phyloP scores from a whole-genome alignment of 169 alveolate genomes.

The Eimeria mitis region DNA sequence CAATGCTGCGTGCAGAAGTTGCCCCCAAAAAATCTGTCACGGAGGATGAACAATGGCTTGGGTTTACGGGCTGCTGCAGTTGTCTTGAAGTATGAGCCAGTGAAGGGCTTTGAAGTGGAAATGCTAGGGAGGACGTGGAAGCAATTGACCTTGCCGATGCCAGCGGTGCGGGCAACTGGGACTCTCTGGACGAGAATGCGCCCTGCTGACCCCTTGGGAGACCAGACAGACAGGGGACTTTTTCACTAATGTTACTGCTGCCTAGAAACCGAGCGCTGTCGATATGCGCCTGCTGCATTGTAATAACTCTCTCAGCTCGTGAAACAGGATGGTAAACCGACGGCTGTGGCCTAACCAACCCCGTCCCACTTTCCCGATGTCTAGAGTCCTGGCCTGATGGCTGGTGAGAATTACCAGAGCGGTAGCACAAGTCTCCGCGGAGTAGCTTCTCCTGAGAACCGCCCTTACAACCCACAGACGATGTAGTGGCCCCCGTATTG shows the following conservation, averaged over 20 bases:
- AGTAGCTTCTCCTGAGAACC: conserved; percentile 39
- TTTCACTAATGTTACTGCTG: conserved; percentile 8
- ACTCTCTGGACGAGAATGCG: neutral
- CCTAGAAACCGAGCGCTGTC: conserved; percentile 64
- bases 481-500: neutral
- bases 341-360: conserved; percentile 10
- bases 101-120: conserved; percentile 4
- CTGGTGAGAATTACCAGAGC: conserved; percentile 26
- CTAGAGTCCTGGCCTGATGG: conserved; percentile 21
- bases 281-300: conserved; percentile 29
- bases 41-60: neutral
- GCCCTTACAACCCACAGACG: neutral
- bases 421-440: conserved; percentile 24
- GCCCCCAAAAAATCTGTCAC: conserved; percentile 31
- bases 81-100: neutral
- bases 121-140: conserved; percentile 44
- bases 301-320: conserved; percentile 21
- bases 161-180: conserved; percentile 37
- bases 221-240: neutral
- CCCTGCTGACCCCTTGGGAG: conserved; percentile 10
- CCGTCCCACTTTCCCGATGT: conserved; percentile 16
- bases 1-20: conserved; percentile 39
- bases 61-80: neutral
- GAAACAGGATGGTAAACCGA: conserved; percentile 55
- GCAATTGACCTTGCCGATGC: conserved; percentile 51